Evolutionary conservation across 352 stramenopile species (phyloP).

Genomic region (Phytopythium mirpurense): DNA sequence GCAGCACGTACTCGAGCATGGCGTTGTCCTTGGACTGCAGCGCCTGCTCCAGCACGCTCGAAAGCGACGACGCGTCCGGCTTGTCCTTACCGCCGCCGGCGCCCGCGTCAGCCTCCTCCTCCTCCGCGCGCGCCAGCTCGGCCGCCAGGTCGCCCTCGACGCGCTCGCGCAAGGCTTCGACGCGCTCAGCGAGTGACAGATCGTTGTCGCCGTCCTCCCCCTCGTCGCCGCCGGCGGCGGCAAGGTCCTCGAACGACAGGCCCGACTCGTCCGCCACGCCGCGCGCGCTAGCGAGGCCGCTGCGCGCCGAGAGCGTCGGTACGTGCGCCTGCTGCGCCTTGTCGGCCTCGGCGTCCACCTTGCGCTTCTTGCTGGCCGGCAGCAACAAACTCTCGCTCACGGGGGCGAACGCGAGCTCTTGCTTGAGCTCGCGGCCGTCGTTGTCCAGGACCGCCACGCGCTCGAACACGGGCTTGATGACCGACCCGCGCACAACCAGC

Average conservation of each 20-base stretch:
- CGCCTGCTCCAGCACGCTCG: slow-evolving; percentile 76
- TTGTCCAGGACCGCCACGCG: slow-evolving; percentile 55
- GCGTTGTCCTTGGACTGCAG: slow-evolving; percentile 85
- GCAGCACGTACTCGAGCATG: slow-evolving; percentile 80
- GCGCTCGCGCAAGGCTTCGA: slow-evolving; percentile 70
- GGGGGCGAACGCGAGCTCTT: slow-evolving; percentile 41
- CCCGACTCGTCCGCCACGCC: slow-evolving; percentile 57
- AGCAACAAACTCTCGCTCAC: slow-evolving; percentile 71
- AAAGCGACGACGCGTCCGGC: slow-evolving; percentile 78
- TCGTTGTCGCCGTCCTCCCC: slow-evolving; percentile 48
- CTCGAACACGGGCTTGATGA: slow-evolving; percentile 78
- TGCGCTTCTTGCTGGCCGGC: slow-evolving; percentile 56
- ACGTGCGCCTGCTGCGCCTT: slow-evolving; percentile 60
- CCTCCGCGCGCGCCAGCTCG: slow-evolving; percentile 47
- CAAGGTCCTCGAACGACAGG: slow-evolving; percentile 50
- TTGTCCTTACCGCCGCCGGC: slow-evolving; percentile 32
- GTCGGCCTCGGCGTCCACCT: slow-evolving; percentile 30
- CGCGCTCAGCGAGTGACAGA: slow-evolving; percentile 65
- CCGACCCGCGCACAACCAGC: slow-evolving; percentile 62
- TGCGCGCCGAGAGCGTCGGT: slow-evolving; percentile 66
- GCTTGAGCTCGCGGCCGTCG: slow-evolving; percentile 47
- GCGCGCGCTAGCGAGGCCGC: slow-evolving; percentile 45
- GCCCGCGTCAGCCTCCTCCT: slow-evolving; percentile 23
- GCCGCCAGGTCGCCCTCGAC: slow-evolving; percentile 67
- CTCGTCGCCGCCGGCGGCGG: slow-evolving; percentile 18